Base-by-base conservation (phyloP, 1,139 yeast species). In the Scheffersomyces insectosa region DNA sequence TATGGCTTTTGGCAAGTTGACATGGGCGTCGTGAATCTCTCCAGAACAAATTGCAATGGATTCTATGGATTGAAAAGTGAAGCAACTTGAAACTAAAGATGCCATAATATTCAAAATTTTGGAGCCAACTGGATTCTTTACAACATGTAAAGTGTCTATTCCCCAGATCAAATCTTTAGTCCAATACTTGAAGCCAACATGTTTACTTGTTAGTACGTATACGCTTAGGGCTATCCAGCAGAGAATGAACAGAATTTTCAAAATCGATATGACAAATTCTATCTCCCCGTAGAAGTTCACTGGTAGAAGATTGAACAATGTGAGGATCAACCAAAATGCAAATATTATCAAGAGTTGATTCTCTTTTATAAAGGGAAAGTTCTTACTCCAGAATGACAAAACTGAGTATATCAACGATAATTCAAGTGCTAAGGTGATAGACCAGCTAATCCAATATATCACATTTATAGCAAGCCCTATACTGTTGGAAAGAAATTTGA, bases 391-490 rank as follows among this genome's bases (percentile, higher is more conserved):
- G 35, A 42, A 54, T 15, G 45, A 33, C 28, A 55, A 42, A 5
- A 57, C 42, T n/a, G 53, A 42, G 33, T 48, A 51, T 23, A 59
- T 47, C 15, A 62, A 49, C 30, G 59, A 48, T 31, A 62, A 46
- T 39, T 62, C 66, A 16, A 61, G 45, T 6, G 64, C 64, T 28
- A 59, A 51, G 0, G 66, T 62, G 20, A 62, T 46, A 14, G 58
- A 52, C 66, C 66, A 62, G 36, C 63, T 55, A 20, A 62, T 40
- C 66, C 67, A 62, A 43, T 61, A 62, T 9, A 58, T 51, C 33
- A 55, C 33, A 41, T 57, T 57, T 36, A 58, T 60, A 27, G 61
- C 48, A 4, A 53, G 39, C 0, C 60, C 64, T 15, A 57, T 44
- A 30, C 52, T 43, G 13, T 48, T 40, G 13, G 61, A 52, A 14